phyloP scores from a whole-genome alignment of 345 rosid genomes.

The Ricinus communis region DNA sequence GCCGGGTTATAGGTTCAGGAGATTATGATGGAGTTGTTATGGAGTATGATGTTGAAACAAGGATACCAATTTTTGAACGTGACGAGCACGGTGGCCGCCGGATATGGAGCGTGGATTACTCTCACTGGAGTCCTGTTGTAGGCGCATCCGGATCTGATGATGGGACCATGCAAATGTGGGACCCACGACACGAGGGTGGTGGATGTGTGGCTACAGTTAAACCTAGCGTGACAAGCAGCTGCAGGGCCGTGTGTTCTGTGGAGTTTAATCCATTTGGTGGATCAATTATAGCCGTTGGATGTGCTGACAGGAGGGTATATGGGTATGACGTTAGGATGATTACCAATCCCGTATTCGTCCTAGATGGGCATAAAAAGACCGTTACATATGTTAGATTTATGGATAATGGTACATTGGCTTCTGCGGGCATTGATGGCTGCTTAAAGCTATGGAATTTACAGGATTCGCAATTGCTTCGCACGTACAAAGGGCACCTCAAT shows the following conservation, averaged over 20 bases:
- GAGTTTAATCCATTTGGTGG: slow-evolving; percentile 73
- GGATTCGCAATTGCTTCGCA: slow-evolving; percentile 37
- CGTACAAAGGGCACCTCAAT: slow-evolving; percentile 71
- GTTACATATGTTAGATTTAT: slow-evolving; percentile 68
- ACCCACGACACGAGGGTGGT: slow-evolving; percentile 54
- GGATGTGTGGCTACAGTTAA: slow-evolving; percentile 44
- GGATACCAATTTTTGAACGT: slow-evolving; percentile 65
- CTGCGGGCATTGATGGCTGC: slow-evolving; percentile 72
- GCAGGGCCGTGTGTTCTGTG: slow-evolving; percentile 63
- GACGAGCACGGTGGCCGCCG: slow-evolving; percentile 94
- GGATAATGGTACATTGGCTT: slow-evolving; percentile 36
- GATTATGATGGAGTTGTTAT: slow-evolving; percentile 92
- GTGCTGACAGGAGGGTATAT: slow-evolving; percentile 70
- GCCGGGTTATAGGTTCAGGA: slow-evolving; percentile 69
- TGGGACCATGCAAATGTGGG: slow-evolving; percentile 92
- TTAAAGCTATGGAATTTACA: slow-evolving; percentile 61
- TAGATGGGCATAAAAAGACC: slow-evolving; percentile 67
- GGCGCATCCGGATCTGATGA: slow-evolving; percentile 95
- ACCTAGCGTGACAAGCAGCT: slow-evolving; percentile 48
- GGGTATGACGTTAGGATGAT: slow-evolving; percentile 60
- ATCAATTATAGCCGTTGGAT: slow-evolving; percentile 56
- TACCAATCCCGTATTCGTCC: slow-evolving; percentile 40
- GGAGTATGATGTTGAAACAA: slow-evolving; percentile 72
- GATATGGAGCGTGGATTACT: slow-evolving; percentile 88
- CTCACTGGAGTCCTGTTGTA: slow-evolving; percentile 40